Evolutionary conservation across 148 eudicot species (phyloP).

Genomic region (Vaccinium vitisidaea): DNA sequence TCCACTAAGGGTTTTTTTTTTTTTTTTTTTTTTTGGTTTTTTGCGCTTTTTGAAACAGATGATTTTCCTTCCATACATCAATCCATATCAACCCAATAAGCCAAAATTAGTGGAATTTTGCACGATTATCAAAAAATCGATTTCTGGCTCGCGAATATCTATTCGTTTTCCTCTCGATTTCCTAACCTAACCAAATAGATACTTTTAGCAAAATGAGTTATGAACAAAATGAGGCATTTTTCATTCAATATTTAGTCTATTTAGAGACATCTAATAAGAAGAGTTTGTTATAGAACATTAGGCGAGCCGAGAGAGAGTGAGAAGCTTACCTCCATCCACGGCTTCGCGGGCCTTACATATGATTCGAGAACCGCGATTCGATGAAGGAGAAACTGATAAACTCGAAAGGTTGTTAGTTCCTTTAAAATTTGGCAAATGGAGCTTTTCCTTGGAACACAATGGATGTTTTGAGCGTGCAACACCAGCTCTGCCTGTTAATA

Average conservation of each 20-base stretch:
- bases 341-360: slow-evolving; percentile 58
- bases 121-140: not conserved
- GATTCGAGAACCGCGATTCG: slow-evolving; percentile 30
- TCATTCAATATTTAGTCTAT: not conserved
- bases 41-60: no score
- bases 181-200: not conserved
- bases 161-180: not conserved
- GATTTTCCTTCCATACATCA: no score
- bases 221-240: not conserved
- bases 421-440: not conserved
- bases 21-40: no score
- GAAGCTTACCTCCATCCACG: slow-evolving; percentile 39
- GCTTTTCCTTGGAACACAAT: slow-evolving; percentile 18
- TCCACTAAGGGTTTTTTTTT: no score
- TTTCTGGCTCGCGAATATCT: not conserved
- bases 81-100: no score
- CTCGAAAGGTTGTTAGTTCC: not conserved
- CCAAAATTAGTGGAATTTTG: not conserved
- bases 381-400: slow-evolving; percentile 16
- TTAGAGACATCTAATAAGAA: not conserved
- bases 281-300: not conserved
- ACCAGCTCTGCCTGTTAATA: slow-evolving; percentile 21
- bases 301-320: not conserved
- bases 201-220: not conserved
- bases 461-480: slow-evolving; percentile 5